These are phyloP conservation scores for Copromyces sp. DNA, from an alignment of 495 filamentous ascomycete genomes.

Conservation along the genomic window DNA sequence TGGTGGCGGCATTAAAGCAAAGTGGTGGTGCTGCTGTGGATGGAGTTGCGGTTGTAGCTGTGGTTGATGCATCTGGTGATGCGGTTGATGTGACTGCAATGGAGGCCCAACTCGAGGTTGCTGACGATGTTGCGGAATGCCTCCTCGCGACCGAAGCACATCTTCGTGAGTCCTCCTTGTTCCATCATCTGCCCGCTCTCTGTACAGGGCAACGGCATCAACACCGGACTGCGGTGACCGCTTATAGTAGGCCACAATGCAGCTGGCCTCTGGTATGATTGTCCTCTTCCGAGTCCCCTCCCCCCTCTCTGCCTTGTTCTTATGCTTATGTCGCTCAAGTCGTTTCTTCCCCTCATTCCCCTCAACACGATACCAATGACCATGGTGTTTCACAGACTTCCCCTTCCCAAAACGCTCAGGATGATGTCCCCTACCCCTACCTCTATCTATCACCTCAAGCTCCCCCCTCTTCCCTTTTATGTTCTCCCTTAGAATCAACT, in stretches of 20 bases:
- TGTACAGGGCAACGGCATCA: neutral
- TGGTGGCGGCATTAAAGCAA: too few relatives aligned
- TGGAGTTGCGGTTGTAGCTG: neutral
- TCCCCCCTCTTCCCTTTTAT: too few relatives aligned
- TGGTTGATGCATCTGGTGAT: neutral
- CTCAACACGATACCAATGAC: neutral
- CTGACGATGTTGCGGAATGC: neutral
- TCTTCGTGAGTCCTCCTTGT: neutral
- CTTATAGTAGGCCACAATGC: neutral
- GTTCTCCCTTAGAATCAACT: too few relatives aligned
- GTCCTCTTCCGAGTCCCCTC: neutral
- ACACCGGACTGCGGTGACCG: neutral
- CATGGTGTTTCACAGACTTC: neutral
- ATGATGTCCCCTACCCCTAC: too few relatives aligned
- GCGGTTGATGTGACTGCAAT: neutral
- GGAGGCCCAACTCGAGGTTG: neutral
- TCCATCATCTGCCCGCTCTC: neutral
- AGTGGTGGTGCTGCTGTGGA: neutral
- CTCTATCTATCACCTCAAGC: too few relatives aligned
- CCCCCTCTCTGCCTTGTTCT: neutral
- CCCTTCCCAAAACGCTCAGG: too few relatives aligned
- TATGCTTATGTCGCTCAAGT: neutral
- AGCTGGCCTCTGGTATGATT: neutral
- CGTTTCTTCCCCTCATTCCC: neutral
- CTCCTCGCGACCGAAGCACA: neutral